These are phyloP conservation scores for Paraconiothyrium brasiliense DNA, from an alignment of 2,329 filamentous ascomycete species.

Conservation along the genomic window DNA sequence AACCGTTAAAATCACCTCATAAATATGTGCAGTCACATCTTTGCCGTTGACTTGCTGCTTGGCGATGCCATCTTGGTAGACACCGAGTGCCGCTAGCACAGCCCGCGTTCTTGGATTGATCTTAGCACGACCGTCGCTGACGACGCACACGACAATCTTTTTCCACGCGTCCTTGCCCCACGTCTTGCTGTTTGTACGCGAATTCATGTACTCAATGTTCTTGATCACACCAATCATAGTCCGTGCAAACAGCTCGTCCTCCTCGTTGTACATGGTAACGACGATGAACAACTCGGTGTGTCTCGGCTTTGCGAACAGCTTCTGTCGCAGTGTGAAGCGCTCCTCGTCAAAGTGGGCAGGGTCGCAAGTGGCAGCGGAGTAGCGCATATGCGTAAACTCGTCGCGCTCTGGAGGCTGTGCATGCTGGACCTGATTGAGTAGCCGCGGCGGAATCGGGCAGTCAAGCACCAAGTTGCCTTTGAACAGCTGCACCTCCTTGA, in stretches of 20 bases:
- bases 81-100: constrained; percentile 89
- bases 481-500: constrained; percentile 97
- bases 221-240: constrained; percentile 98
- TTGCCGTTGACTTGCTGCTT: constrained; percentile 98
- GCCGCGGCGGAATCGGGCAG: constrained; percentile 88
- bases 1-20: constrained; percentile 62
- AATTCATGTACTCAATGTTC: constrained; percentile 98
- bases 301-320: constrained; percentile 88
- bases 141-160: constrained; percentile 98
- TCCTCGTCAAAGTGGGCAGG: constrained; percentile 86
- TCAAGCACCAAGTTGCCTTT: constrained; percentile 96
- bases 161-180: constrained; percentile 99
- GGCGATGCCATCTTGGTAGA: constrained; percentile 97
- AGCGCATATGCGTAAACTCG: constrained; percentile 90
- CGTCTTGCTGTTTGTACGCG: constrained; percentile 89
- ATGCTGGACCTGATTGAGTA: constrained; percentile 88
- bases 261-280: constrained; percentile 99
- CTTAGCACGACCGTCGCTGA: constrained; percentile 95
- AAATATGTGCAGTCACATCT: constrained; percentile 96
- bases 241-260: constrained; percentile 92
- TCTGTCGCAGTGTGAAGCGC: constrained; percentile 90
- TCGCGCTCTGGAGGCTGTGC: constrained; percentile 80
- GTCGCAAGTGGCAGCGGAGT: constrained; percentile 94
- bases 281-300: constrained; percentile 97
- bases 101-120: constrained; percentile 93